Evolutionary conservation across 2,329 filamentous ascomycete genomes (phyloP), one percentile per base, ranked within the genome.

Genomic region (Fusarium temperatum): DNA sequence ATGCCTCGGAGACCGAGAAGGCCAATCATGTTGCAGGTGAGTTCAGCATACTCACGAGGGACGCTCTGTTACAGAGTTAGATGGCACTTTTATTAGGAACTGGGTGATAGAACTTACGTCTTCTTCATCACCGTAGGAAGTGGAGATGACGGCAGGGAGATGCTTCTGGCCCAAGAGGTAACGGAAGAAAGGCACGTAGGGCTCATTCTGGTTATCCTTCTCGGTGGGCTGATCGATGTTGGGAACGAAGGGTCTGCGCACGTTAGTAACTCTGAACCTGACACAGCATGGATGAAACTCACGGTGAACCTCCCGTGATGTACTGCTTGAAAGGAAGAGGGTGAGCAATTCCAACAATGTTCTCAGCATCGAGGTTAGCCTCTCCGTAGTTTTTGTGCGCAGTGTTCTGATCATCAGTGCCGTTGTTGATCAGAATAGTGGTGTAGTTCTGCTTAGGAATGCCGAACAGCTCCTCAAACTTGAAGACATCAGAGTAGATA

Each of bases 251-350:
- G 68, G 68, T 20, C 68, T 70, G 6, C 3, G 1, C 0, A 2
- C 0, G 42, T 70, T 32, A 70, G 42, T 36, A 9, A 26, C 7
- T 7, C 6, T 12, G 6, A 6, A 3, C 0, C 5, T 18, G 5
- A 9, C 2, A 3, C 4, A 0, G 2, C 12, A 3, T 2, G 0
- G 1, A 20, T 3, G 3, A 3, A 4, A 42, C 67, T 28, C 42
- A 70, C 66, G 68, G 68, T 48, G 68, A 41, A 3, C 68, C 68
- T 15, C 68, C 70, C 17, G 69, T 69, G n/a, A 73, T 73, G n/a
- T 61, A 73, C 64, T 73, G 68, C 24, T 53, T 57, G 35, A 73
- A 73, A 36, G 69, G 70, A 28, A 73, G 70, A 12, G 70, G 70
- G 1, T 73, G 68, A 11, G 70, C 70, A 51, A 72, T 73, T 15